phyloP scores from a whole-genome alignment of 2,329 filamentous ascomycete genomes.

The Thyridium curvatum region DNA sequence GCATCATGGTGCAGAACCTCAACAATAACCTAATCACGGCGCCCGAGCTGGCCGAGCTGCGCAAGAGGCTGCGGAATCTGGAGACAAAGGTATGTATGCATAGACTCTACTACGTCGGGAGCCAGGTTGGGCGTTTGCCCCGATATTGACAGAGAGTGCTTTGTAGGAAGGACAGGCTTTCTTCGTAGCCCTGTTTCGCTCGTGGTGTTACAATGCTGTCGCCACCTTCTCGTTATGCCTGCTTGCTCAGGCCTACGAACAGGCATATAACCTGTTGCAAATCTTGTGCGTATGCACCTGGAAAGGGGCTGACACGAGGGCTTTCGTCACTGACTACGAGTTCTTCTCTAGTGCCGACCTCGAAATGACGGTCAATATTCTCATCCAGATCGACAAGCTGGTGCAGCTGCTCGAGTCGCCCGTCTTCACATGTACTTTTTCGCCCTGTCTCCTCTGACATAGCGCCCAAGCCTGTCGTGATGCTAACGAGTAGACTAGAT shows the following conservation, averaged over 20 bases:
- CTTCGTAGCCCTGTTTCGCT: constrained; percentile 89
- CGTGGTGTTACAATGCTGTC: constrained; percentile 98
- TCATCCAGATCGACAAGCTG: constrained; percentile 98
- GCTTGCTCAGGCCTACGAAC: constrained; percentile 94
- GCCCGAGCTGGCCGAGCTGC: constrained; percentile 83
- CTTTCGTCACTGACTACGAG: not conserved
- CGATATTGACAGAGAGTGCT: constrained; percentile 1
- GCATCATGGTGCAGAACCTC: constrained; percentile 98
- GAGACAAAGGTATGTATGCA: constrained; percentile 64
- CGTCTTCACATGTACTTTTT: constrained; percentile 96
- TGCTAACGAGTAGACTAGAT: constrained; percentile 43
- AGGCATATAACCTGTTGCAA: constrained; percentile 91
- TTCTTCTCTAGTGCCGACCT: constrained; percentile 68
- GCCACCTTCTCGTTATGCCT: constrained; percentile 95
- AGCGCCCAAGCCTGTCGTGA: too few relatives aligned
- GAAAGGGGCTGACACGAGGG: not conserved
- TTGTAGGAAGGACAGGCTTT: constrained; percentile 86
- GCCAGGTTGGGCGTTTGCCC: too few relatives aligned
- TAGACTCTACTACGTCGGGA: constrained; percentile 2
- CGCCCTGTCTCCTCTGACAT: not conserved
- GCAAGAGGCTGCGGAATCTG: constrained; percentile 83
- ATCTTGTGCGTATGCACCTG: constrained; percentile 64
- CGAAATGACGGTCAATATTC: constrained; percentile 97
- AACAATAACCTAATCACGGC: constrained; percentile 99
- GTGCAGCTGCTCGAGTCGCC: constrained; percentile 95